Conservation (phyloP, 129 eudicot species). For the Lactuca saligna region DNA sequence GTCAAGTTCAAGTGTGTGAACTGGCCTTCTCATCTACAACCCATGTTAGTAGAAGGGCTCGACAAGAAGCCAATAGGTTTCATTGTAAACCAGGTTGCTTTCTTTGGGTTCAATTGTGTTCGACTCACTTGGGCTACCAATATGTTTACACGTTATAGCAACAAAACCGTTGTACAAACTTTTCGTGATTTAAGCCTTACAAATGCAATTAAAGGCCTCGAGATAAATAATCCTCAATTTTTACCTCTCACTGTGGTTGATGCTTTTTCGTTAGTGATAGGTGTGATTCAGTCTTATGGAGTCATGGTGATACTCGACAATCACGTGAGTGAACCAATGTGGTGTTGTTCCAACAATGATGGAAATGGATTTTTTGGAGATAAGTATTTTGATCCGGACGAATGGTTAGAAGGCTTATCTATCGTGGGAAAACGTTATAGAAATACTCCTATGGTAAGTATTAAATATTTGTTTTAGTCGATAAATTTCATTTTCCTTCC, state of each 20-base stretch:
- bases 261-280: slow-evolving; percentile 46
- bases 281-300: slow-evolving; percentile 31
- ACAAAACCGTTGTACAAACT: slow-evolving; percentile 37
- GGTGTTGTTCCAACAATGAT: slow-evolving; percentile 64
- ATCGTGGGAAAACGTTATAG: slow-evolving; percentile 42
- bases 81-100: slow-evolving; percentile 32
- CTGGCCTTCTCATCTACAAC: slow-evolving; percentile 57
- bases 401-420: slow-evolving; percentile 45
- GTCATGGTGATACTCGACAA: slow-evolving; percentile 65
- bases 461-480: not conserved
- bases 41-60: slow-evolving; percentile 74
- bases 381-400: slow-evolving; percentile 41
- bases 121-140: slow-evolving; percentile 43
- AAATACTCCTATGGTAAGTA: slow-evolving; percentile 38
- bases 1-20: slow-evolving; percentile 60
- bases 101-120: slow-evolving; percentile 37
- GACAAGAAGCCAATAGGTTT: slow-evolving; percentile 45
- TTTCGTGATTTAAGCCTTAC: slow-evolving; percentile 33
- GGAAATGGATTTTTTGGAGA: slow-evolving; percentile 73
- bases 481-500: not conserved
- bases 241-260: slow-evolving; percentile 43
- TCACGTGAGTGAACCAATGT: slow-evolving; percentile 60
- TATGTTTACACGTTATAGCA: slow-evolving; percentile 36
- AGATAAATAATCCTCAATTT: slow-evolving; percentile 39
- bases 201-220: slow-evolving; percentile 34